Evolutionary conservation across 2,329 filamentous ascomycete genomes (phyloP), one percentile per base, ranked within the genome.

Genomic region (Talaromyces verruculosus): DNA sequence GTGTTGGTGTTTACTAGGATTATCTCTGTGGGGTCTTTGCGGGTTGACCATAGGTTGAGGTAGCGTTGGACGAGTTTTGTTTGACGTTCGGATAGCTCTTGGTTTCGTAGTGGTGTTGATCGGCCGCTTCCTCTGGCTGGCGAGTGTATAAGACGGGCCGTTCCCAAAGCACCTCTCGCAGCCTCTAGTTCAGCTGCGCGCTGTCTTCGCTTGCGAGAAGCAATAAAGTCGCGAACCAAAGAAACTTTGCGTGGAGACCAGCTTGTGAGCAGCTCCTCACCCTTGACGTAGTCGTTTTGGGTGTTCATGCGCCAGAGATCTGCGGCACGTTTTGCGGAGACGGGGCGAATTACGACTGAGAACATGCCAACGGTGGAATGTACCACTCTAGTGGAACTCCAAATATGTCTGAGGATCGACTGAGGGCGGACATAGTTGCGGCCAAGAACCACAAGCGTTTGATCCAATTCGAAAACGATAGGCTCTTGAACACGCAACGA

Each of bases 261-360:
- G 65, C 88, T 88, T 2, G 84, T 88, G 45, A 99, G 83, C 59
- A 89, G 85, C 77, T 99, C 95, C 78, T 99, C 93, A 64, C 95
- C 95, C 77, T 97, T 97, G 72, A 99, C 91, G 74, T 97, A 98
- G 76, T 96, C 92, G 72, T 96, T 91, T 67, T 92, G 89, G 17
- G 93, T 98, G 77, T 93, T 96, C 88, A 98, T 92, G 64, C 95
- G 88, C 95, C 95, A 99, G 13, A 99, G 83, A 75, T 99, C 95
- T 2, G 92, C 92, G 0, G 93, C 92, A 57, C 92, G 87, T 79
- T 97, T 97, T 61, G 96, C 93, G 2, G 93, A 93, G 7, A 92
- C 89, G 0, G 95, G 95, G 35, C 92, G 89, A 77, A 98, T 89
- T 5, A 89, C 89, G 60, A 98, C 82, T 1, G 91, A 93, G 78